These are phyloP conservation scores for Leccinum fallax DNA, from an alignment of 1,284 basidiomycete species.

Conservation along the genomic window DNA sequence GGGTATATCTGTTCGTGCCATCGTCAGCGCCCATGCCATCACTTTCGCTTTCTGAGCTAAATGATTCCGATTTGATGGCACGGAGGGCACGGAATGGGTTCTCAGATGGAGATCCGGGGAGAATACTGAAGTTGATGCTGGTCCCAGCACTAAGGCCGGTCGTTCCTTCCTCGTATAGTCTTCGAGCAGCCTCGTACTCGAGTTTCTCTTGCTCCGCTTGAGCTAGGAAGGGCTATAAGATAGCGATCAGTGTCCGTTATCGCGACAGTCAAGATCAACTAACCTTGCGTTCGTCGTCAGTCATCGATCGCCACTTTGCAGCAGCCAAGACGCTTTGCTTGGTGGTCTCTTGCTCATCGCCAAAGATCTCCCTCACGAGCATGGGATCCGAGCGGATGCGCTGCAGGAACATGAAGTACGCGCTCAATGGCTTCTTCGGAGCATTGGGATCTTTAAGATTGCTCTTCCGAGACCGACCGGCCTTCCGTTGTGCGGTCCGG, in stretches of 20 bases:
- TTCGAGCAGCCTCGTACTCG: constrained; percentile 82
- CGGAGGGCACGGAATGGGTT: constrained; percentile 50
- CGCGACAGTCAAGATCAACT: constrained; percentile 25
- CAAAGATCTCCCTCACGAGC: constrained; percentile 83
- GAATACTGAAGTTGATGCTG: constrained; percentile 78
- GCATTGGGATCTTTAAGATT: constrained; percentile 98
- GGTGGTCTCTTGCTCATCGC: constrained; percentile 90
- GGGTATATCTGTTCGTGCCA: constrained; percentile 38
- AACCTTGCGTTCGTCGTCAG: constrained; percentile 90
- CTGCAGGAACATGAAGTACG: constrained; percentile 95
- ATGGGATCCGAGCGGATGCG: constrained; percentile 77
- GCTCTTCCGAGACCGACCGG: constrained; percentile 90
- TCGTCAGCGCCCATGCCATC: constrained; percentile 57
- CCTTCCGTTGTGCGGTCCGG: constrained; percentile 89
- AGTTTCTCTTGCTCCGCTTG: constrained; percentile 93
- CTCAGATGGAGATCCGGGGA: constrained; percentile 60
- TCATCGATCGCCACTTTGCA: constrained; percentile 89
- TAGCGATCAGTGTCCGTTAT: constrained; percentile 11
- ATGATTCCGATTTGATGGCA: constrained; percentile 57
- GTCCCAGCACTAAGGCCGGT: constrained; percentile 65
- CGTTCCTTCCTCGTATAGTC: constrained; percentile 82
- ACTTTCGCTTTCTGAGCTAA: constrained; percentile 63
- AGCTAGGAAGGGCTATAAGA: constrained; percentile 77
- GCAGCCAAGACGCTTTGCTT: constrained; percentile 94
- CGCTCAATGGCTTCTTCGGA: constrained; percentile 94